Percentiles rank a stretch among this genome's conserved stretches.
phyloP scores from a whole-genome alignment of 2,329 filamentous ascomycete species.

The Penicillium sp. region DNA sequence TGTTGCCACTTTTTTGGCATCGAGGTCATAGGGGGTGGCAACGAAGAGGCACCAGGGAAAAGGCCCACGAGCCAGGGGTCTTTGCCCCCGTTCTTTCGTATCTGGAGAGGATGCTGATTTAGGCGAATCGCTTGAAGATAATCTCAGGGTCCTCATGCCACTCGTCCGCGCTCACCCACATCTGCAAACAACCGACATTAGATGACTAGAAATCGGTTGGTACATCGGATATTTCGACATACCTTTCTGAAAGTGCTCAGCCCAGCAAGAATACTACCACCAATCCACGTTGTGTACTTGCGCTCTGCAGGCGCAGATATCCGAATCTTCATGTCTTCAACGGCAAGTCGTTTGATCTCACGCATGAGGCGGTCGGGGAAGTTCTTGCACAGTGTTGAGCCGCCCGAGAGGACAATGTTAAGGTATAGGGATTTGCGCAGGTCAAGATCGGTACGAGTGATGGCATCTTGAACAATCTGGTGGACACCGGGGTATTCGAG shows the following conservation, averaged over 20 bases:
- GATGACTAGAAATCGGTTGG: background rate
- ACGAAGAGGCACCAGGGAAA: background rate
- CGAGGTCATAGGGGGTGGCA: background rate
- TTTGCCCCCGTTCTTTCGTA: background rate
- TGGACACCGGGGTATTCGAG: constrained; percentile 96
- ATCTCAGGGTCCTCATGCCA: constrained; percentile 99
- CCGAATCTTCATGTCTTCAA: constrained; percentile 99
- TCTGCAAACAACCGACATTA: constrained; percentile 57
- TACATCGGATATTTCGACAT: constrained; percentile 37
- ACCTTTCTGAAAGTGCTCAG: constrained; percentile 99
- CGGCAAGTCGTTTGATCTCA: constrained; percentile 88
- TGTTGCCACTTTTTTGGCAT: constrained; percentile 2
- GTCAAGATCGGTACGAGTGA: constrained; percentile 92
- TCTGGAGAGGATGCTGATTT: constrained; percentile 26
- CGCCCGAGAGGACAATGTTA: constrained; percentile 96
- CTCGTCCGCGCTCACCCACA: constrained; percentile 99
- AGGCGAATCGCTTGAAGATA: constrained; percentile 97
- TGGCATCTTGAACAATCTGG: constrained; percentile 96
- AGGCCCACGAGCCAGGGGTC: background rate
- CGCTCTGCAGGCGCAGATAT: constrained; percentile 97
- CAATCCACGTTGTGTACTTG: constrained; percentile 99
- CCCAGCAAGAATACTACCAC: constrained; percentile 93
- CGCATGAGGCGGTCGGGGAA: constrained; percentile 91
- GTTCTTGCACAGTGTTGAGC: constrained; percentile 93
- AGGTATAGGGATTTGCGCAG: constrained; percentile 90